Evolutionary conservation across 768 basidiomycete species (phyloP).

Genomic region (Trametopsis cervina): DNA sequence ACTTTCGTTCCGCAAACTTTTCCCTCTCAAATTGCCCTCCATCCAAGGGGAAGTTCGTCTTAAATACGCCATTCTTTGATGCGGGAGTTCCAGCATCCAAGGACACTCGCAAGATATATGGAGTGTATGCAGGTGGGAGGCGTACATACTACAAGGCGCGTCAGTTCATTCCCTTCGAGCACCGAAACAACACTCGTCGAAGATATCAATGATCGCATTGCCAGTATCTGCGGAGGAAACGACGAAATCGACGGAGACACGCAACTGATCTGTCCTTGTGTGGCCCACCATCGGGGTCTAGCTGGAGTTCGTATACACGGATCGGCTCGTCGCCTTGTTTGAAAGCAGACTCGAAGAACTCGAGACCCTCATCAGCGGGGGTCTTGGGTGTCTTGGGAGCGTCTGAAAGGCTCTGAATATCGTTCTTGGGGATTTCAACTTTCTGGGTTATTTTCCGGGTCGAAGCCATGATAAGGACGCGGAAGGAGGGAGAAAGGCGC

Average conservation of each 20-base stretch:
- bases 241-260: slow-evolving; percentile 11
- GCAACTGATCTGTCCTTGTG: slow-evolving; percentile 73
- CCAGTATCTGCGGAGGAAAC: background rate
- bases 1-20: slow-evolving; percentile 71
- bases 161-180: slow-evolving; percentile 2
- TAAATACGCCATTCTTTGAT: slow-evolving; percentile 84
- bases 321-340: slow-evolving; percentile 55
- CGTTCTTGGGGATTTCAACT: slow-evolving; percentile 6
- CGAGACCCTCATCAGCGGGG: slow-evolving; percentile 88
- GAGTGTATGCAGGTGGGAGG: slow-evolving; percentile 82
- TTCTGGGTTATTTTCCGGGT: slow-evolving; percentile 1
- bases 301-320: slow-evolving; percentile 76
- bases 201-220: no score
- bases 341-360: slow-evolving; percentile 66
- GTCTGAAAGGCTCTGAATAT: slow-evolving; percentile 4
- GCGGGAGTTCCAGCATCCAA: slow-evolving; percentile 91
- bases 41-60: slow-evolving; percentile 95
- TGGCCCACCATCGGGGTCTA: slow-evolving; percentile 90
- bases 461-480: background rate
- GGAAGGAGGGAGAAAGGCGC: slow-evolving; percentile 1
- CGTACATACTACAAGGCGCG: slow-evolving; percentile 72
- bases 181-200: no score
- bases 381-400: slow-evolving; percentile 63
- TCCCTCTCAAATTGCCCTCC: slow-evolving; percentile 80
- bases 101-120: slow-evolving; percentile 88